A percentile compares a stretch with the other conserved stretches of the same genome.
phyloP scores from a whole-genome alignment of 768 basidiomycete genomes.

The Pleurotus djamor region DNA sequence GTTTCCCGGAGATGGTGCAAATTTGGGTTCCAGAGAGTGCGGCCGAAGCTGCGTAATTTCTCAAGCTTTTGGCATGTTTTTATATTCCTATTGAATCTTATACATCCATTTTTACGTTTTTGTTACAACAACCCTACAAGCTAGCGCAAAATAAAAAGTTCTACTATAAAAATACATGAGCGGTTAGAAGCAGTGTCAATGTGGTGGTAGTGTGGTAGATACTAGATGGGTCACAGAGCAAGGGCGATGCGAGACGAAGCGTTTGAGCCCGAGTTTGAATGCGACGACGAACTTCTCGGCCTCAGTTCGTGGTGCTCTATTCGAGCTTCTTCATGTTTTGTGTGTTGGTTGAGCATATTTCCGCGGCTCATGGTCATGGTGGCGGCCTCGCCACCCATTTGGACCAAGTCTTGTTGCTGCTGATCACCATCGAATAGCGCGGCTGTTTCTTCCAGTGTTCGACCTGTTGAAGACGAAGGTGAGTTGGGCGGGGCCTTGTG shows the following conservation, averaged over 20 bases:
- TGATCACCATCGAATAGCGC: conserved; percentile 68
- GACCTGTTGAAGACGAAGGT: conserved; percentile 27
- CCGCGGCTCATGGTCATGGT: conserved; percentile 31
- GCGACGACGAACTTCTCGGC: neutral
- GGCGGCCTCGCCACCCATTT: conserved; percentile 49
- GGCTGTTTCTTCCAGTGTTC: conserved; percentile 74
- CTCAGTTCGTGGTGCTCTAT: conserved; percentile 3
- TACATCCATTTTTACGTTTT: neutral
- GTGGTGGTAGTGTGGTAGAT: too few species aligned
- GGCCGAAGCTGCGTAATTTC: neutral
- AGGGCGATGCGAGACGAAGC: neutral
- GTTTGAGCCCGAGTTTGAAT: neutral
- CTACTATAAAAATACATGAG: neutral
- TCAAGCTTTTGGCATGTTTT: neutral
- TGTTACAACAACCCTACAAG: neutral
- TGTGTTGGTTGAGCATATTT: conserved; percentile 6
- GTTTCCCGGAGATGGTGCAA: conserved; percentile 50
- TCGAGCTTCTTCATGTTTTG: conserved; percentile 5
- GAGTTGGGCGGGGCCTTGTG: neutral
- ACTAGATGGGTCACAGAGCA: neutral
- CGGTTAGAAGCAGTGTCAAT: neutral
- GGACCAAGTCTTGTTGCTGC: conserved; percentile 37
- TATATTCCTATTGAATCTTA: neutral
- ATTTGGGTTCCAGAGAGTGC: conserved; percentile 46
- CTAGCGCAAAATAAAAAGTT: too few species aligned